A percentile compares a stretch with the other conserved stretches of the same genome.
These are phyloP conservation scores for Aspergillus ellipticus DNA, from an alignment of 495 filamentous ascomycete genomes.

Conservation along the genomic window DNA sequence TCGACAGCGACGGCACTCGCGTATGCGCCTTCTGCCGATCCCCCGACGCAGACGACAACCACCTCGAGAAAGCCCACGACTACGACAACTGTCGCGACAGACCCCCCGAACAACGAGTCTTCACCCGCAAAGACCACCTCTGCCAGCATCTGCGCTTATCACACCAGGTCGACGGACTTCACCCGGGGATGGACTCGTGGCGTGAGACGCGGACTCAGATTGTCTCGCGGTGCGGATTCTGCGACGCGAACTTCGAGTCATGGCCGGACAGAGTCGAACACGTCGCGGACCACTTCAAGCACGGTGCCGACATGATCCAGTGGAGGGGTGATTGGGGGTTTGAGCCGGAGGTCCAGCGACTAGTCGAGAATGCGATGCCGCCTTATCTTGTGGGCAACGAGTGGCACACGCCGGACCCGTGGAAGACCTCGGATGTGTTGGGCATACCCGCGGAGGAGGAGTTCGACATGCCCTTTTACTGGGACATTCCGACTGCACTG, in stretches of 20 bases:
- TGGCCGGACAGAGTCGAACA: conserved; percentile 60
- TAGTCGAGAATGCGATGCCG: conserved; percentile 62
- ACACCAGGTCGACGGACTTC: conserved; percentile 52
- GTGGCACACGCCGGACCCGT: conserved; percentile 23
- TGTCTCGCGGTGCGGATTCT: conserved; percentile 62
- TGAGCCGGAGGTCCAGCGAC: conserved; percentile 52
- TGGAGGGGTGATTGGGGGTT: conserved; percentile 71
- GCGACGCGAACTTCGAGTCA: conserved; percentile 51
- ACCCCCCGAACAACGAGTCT: conserved; percentile 58
- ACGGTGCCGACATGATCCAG: conserved; percentile 57
- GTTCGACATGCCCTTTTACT: background rate
- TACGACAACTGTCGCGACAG: conserved; percentile 61
- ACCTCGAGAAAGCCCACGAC: conserved; percentile 50
- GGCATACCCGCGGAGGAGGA: background rate
- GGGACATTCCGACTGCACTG: conserved; percentile 1
- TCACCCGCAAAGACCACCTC: conserved; percentile 76
- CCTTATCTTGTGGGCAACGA: conserved; percentile 36
- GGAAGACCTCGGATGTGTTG: conserved; percentile 8
- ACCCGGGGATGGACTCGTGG: conserved; percentile 63
- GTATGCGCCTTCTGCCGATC: conserved; percentile 28
- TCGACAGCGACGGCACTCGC: conserved; percentile 45
- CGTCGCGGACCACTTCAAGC: conserved; percentile 61
- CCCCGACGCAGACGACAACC: conserved; percentile 2
- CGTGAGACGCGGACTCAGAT: conserved; percentile 54
- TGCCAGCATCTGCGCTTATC: conserved; percentile 71